Evolutionary conservation across 2,329 filamentous ascomycete species (phyloP).

Genomic region (Colletotrichum noveboracense): DNA sequence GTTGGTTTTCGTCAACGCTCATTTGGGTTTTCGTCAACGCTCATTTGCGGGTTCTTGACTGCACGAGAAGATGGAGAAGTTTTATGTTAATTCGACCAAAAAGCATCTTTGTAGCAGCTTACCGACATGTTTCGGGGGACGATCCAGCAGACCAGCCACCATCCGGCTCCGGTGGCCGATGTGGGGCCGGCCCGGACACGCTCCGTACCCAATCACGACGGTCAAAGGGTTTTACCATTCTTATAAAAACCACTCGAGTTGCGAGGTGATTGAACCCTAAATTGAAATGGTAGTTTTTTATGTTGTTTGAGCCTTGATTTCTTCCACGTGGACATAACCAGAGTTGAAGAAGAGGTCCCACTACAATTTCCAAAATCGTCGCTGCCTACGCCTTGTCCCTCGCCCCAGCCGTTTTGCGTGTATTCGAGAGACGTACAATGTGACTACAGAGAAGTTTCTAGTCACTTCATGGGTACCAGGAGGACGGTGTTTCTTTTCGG

Average conservation of each 20-base stretch:
- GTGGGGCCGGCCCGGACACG: background rate
- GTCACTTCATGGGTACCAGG: rapidly evolving
- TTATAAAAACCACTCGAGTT: background rate
- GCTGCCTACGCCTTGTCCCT: background rate
- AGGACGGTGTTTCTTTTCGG: background rate
- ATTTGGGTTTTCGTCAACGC: too few relatives aligned
- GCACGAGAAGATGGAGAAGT: rapidly evolving
- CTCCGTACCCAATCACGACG: background rate
- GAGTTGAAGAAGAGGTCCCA: background rate
- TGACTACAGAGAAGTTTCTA: rapidly evolving
- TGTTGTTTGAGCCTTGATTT: background rate
- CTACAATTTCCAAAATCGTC: background rate
- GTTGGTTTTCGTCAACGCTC: too few relatives aligned
- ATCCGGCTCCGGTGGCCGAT: background rate
- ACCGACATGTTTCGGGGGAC: background rate
- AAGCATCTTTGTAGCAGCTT: rapidly evolving
- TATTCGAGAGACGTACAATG: background rate
- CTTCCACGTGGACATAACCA: background rate
- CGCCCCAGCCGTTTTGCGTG: rapidly evolving
- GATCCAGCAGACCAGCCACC: background rate
- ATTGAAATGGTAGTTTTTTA: too few relatives aligned
- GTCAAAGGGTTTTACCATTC: background rate
- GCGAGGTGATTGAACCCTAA: too few relatives aligned
- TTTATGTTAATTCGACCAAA: rapidly evolving
- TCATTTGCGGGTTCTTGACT: background rate